Conservation (phyloP, 495 filamentous ascomycete genomes). For the Hyaloscypha hepaticicola region DNA sequence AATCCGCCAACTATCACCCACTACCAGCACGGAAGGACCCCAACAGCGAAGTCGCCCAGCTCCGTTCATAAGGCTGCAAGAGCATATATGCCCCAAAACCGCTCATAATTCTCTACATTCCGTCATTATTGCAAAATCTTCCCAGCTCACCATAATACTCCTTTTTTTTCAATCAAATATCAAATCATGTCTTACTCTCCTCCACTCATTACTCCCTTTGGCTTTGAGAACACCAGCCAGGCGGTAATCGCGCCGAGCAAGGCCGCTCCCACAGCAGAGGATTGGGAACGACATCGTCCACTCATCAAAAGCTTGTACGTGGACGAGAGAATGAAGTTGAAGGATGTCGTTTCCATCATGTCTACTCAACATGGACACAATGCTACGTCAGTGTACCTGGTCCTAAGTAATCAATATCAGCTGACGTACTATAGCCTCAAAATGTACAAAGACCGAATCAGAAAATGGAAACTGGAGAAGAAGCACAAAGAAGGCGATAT, state of each 20-base stretch:
- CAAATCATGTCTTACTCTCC: neutral
- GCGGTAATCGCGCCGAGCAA: neutral
- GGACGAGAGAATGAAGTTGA: slow-evolving; percentile 6
- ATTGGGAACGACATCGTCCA: slow-evolving; percentile 9
- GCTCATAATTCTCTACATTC: neutral
- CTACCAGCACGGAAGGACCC: neutral
- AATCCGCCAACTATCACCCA: neutral
- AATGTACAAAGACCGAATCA: slow-evolving; percentile 5
- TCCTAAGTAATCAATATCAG: neutral
- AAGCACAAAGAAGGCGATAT: slow-evolving; percentile 7
- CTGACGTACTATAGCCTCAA: neutral
- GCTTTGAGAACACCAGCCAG: neutral
- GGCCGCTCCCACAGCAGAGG: neutral
- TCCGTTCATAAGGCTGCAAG: neutral
- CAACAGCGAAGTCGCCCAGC: neutral
- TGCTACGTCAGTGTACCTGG: neutral
- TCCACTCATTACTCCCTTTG: neutral
- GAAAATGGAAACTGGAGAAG: slow-evolving; percentile 1
- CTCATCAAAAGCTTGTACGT: slow-evolving; percentile 2
- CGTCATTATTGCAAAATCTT: neutral
- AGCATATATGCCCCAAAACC: neutral
- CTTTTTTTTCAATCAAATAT: neutral
- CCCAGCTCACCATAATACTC: neutral
- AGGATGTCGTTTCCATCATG: slow-evolving; percentile 4
- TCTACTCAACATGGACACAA: neutral